phyloP scores from a whole-genome alignment of 345 rosid species.

The Hibiscus tridactylites region DNA sequence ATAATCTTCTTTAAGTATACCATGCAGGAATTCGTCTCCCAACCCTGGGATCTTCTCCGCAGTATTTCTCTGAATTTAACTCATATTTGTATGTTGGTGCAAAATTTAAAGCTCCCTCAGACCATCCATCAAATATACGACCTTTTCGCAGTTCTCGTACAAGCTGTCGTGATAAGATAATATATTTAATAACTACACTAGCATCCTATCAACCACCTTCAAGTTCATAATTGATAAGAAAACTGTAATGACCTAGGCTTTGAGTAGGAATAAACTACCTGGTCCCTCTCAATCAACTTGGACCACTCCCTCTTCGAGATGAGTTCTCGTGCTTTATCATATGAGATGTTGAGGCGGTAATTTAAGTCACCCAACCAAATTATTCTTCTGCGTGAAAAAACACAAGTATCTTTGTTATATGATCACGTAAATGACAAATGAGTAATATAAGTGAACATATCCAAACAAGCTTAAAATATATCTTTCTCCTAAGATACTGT shows the following conservation, averaged over 20 bases:
- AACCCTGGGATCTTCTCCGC: conserved; percentile 57
- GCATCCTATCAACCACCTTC: background rate
- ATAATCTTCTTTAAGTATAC: conserved; percentile 26
- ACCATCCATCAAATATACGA: conserved; percentile 29
- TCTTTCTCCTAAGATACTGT: background rate
- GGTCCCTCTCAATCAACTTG: background rate
- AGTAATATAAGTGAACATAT: background rate
- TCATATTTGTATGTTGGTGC: conserved; percentile 91
- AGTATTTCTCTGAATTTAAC: conserved; percentile 59
- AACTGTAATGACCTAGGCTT: background rate
- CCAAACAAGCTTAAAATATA: background rate
- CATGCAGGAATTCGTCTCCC: conserved; percentile 91
- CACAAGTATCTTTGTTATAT: background rate
- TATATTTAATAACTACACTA: too few species aligned
- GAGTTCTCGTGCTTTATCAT: background rate
- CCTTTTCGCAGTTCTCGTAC: background rate
- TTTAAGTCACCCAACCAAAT: background rate
- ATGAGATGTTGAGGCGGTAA: background rate
- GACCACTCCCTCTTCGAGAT: background rate
- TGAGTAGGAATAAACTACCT: background rate
- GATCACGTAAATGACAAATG: background rate
- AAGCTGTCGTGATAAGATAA: background rate
- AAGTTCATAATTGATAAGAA: background rate
- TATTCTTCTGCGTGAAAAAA: conserved; percentile 1
- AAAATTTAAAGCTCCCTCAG: conserved; percentile 58